phyloP scores from a whole-genome alignment of 345 rosid species.

The Pseudoturritis turrita region DNA sequence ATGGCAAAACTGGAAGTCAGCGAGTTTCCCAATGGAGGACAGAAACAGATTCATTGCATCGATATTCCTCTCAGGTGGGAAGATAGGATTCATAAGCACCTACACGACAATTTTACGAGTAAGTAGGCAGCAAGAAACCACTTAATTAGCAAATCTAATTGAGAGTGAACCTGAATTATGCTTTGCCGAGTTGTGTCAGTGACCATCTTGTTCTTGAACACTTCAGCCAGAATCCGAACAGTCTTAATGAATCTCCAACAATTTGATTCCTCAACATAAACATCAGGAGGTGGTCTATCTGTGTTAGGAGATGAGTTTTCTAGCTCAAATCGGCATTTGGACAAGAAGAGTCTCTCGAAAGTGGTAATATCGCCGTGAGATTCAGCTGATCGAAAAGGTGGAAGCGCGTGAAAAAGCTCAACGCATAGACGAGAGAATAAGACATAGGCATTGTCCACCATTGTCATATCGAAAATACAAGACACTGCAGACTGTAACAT shows the following conservation, averaged over 20 bases:
- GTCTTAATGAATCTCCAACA: slow-evolving; percentile 8
- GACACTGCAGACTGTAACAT: slow-evolving; percentile 15
- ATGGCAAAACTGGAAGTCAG: slow-evolving; percentile 6
- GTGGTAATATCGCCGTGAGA: neutral
- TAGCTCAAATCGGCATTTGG: slow-evolving; percentile 14
- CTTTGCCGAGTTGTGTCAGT: neutral
- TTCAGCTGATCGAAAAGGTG: neutral
- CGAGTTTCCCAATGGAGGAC: neutral
- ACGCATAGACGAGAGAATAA: slow-evolving; percentile 20
- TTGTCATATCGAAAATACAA: slow-evolving; percentile 20
- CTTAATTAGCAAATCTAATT: neutral
- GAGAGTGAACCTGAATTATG: slow-evolving; percentile 16
- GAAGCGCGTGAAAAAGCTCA: slow-evolving; percentile 9
- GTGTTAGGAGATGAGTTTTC: neutral
- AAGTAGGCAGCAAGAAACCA: neutral
- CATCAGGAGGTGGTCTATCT: neutral
- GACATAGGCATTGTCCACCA: slow-evolving; percentile 9
- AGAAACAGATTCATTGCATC: slow-evolving; percentile 16
- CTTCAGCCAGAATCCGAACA: slow-evolving; percentile 5
- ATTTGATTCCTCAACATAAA: neutral
- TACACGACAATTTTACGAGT: neutral
- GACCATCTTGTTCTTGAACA: neutral
- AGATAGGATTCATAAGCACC: slow-evolving; percentile 27
- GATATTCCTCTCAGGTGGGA: slow-evolving; percentile 17
- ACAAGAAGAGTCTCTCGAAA: slow-evolving; percentile 5